Conservation (phyloP, 2,329 filamentous ascomycete genomes). For the Aschersonia sp. region DNA sequence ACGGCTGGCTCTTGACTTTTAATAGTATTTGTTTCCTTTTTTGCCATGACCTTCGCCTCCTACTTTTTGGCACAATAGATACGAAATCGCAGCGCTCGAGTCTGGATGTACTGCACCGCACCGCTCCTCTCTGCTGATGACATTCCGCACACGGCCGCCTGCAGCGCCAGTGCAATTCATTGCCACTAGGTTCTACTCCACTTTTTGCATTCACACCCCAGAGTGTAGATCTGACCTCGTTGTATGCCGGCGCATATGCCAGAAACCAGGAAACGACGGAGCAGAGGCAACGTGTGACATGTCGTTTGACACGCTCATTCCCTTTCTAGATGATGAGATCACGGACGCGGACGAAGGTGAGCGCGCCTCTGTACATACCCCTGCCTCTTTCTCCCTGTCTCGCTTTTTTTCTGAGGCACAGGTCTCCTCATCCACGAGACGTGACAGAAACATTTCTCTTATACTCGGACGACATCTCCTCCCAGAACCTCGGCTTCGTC, state of each 20-base stretch:
- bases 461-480: slow-evolving; percentile 62
- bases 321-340: slow-evolving; percentile 26
- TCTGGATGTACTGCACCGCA: too few species aligned
- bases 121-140: too few species aligned
- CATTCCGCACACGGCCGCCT: too few species aligned
- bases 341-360: slow-evolving; percentile 34
- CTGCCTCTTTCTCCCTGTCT: background rate
- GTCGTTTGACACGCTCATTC: slow-evolving; percentile 10
- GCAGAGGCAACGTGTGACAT: background rate
- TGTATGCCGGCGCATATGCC: background rate
- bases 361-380: background rate
- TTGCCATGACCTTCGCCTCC: too few species aligned
- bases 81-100: too few species aligned
- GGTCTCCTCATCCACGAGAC: background rate
- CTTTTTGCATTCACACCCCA: too few species aligned
- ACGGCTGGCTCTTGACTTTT: background rate
- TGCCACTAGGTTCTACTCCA: too few species aligned
- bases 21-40: background rate
- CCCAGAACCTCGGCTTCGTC: slow-evolving; percentile 72
- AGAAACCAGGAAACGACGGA: background rate
- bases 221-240: background rate
- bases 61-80: too few species aligned
- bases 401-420: background rate
- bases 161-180: too few species aligned
- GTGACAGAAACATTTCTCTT: slow-evolving; percentile 69